phyloP scores from a whole-genome alignment of 768 basidiomycete species.

The Daedaleopsis nitida region DNA sequence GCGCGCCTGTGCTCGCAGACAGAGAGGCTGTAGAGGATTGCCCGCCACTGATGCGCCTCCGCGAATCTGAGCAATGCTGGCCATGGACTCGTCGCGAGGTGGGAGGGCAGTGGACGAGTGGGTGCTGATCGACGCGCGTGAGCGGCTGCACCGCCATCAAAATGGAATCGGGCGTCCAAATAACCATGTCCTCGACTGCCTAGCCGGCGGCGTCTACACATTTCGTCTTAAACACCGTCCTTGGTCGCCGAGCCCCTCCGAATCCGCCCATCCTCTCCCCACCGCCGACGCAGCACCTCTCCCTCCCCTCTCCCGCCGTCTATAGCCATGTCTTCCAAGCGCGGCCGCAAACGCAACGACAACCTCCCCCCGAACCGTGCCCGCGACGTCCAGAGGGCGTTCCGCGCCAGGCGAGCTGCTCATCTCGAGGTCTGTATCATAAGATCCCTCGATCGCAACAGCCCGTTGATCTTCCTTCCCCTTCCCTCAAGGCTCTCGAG shows the following conservation, averaged over 20 bases:
- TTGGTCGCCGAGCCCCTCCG: slow-evolving; percentile 40
- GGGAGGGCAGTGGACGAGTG: background rate
- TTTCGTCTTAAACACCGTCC: slow-evolving; percentile 32
- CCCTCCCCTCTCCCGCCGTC: slow-evolving; percentile 13
- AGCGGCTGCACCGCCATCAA: slow-evolving; percentile 19
- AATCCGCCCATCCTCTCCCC: slow-evolving; percentile 34
- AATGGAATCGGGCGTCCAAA: slow-evolving; percentile 18
- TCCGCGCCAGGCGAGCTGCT: slow-evolving; percentile 85
- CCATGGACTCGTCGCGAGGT: background rate
- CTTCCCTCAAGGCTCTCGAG: slow-evolving; percentile 65
- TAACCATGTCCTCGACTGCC: slow-evolving; percentile 23
- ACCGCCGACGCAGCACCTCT: slow-evolving; percentile 34
- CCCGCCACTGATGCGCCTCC: background rate
- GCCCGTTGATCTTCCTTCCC: slow-evolving; percentile 30
- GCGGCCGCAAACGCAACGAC: slow-evolving; percentile 83
- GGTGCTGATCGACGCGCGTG: slow-evolving; percentile 26
- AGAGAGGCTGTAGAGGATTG: too few species aligned
- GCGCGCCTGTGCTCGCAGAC: too few species aligned
- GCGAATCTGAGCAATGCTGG: background rate
- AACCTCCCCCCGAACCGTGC: slow-evolving; percentile 81
- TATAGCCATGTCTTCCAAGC: slow-evolving; percentile 74
- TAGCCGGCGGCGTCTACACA: slow-evolving; percentile 29
- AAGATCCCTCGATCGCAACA: slow-evolving; percentile 15
- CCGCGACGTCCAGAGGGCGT: slow-evolving; percentile 86
- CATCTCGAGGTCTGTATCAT: slow-evolving; percentile 68